phyloP scores from a whole-genome alignment of 148 eudicot genomes.

The Chenopodium quinoa region DNA sequence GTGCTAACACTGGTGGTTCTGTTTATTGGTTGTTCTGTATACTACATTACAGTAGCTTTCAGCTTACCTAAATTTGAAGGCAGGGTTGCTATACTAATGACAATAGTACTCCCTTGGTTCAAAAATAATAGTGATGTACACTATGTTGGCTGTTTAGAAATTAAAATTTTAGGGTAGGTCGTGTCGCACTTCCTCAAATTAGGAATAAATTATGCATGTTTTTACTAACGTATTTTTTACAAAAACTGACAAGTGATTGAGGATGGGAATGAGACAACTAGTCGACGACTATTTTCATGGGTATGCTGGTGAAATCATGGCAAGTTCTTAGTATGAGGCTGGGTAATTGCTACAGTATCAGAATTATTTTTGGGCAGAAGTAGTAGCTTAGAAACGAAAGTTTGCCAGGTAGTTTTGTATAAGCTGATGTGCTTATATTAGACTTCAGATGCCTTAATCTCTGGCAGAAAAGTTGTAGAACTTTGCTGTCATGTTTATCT shows the following conservation, averaged over 20 bases:
- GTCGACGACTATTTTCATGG: neutral
- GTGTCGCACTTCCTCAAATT: neutral
- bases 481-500: conserved; percentile 1
- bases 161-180: neutral
- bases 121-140: neutral
- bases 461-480: neutral
- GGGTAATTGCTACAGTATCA: neutral
- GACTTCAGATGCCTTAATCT: neutral
- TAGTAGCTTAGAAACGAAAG: neutral
- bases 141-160: neutral
- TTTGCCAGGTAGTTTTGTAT: neutral
- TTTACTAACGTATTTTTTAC: neutral
- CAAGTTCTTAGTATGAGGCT: neutral
- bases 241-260: neutral
- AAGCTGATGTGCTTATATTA: neutral
- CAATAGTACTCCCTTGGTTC: neutral
- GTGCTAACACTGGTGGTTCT: neutral
- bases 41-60: no score
- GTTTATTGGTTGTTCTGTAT: no score
- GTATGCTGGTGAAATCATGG: neutral
- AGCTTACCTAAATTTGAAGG: neutral
- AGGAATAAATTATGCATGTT: neutral
- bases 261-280: neutral
- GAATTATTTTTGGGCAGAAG: neutral
- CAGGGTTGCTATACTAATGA: neutral